A percentile compares a stretch with the other conserved stretches of the same genome.
Conservation (phyloP, 2,329 filamentous ascomycete species). For the Colletotrichum sp. region DNA sequence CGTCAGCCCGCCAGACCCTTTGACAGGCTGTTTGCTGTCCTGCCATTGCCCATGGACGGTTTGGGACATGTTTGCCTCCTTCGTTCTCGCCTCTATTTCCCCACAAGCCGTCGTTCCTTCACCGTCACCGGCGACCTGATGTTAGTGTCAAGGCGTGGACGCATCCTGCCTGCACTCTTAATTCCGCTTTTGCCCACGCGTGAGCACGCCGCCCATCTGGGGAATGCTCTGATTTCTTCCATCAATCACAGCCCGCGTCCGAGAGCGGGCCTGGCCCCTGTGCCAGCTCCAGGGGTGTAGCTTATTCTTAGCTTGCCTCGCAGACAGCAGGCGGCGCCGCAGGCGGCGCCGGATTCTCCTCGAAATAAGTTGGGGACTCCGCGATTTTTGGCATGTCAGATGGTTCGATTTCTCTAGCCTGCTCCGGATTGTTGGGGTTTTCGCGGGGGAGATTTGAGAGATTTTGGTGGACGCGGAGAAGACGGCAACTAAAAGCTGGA, state of each 20-base stretch:
- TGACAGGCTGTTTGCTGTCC: neutral
- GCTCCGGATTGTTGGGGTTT: neutral
- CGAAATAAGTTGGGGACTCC: neutral
- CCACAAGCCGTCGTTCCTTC: neutral
- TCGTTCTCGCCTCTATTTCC: neutral
- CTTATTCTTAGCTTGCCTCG: neutral
- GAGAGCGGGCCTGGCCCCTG: neutral
- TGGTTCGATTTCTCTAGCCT: neutral
- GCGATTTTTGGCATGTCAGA: neutral
- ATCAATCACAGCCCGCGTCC: slow-evolving; percentile 3
- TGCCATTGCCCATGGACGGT: neutral
- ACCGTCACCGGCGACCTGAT: neutral
- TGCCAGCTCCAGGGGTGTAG: neutral
- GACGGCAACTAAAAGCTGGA: neutral
- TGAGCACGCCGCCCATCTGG: neutral
- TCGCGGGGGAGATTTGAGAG: neutral
- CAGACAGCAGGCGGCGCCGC: neutral
- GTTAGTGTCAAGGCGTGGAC: neutral
- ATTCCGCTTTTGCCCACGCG: neutral
- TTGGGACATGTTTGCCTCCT: neutral
- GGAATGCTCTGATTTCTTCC: slow-evolving; percentile 8
- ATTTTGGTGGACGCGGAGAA: neutral
- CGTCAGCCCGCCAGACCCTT: neutral
- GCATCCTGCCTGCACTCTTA: neutral
- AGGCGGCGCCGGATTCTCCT: neutral